These are phyloP conservation scores for Harrya chromipes DNA, from an alignment of 768 basidiomycete genomes.

Conservation along the genomic window DNA sequence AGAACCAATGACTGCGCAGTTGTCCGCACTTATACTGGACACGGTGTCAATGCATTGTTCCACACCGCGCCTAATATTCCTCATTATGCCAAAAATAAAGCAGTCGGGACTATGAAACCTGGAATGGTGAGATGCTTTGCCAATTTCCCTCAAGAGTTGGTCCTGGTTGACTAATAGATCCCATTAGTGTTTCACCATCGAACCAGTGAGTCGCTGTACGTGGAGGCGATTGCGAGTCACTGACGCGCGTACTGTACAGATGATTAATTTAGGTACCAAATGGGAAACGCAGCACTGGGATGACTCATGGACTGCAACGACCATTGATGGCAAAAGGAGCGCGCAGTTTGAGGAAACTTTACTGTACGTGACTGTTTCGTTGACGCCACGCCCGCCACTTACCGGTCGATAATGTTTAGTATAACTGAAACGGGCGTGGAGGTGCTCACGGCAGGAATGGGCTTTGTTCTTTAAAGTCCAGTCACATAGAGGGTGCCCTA, in stretches of 20 bases:
- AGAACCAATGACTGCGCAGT: slow-evolving; percentile 83
- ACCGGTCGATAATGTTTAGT: slow-evolving; percentile 38
- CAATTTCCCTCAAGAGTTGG: not conserved
- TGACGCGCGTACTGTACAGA: slow-evolving; percentile 45
- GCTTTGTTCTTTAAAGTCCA: slow-evolving; percentile 22
- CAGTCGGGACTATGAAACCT: slow-evolving; percentile 87
- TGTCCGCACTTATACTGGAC: slow-evolving; percentile 89
- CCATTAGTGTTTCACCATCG: slow-evolving; percentile 67
- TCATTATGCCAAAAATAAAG: slow-evolving; percentile 94
- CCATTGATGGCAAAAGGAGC: slow-evolving; percentile 82
- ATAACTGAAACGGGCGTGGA: slow-evolving; percentile 92
- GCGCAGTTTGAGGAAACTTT: slow-evolving; percentile 99
- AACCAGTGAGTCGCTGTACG: slow-evolving; percentile 51
- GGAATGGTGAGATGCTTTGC: slow-evolving; percentile 67
- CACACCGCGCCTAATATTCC: slow-evolving; percentile 85
- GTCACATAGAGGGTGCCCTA: slow-evolving; percentile 18
- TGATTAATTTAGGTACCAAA: slow-evolving; percentile 85
- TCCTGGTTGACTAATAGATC: slow-evolving; percentile 6
- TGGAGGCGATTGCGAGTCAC: slow-evolving; percentile 1
- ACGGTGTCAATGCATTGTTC: slow-evolving; percentile 86
- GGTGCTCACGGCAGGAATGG: slow-evolving; percentile 65
- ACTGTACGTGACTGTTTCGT: slow-evolving; percentile 55
- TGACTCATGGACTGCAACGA: slow-evolving; percentile 96
- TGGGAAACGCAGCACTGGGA: slow-evolving; percentile 85
- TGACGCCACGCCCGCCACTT: slow-evolving; percentile 12